Evolutionary conservation across 1,284 basidiomycete genomes (phyloP).

Genomic region (Boletus coffeatus): DNA sequence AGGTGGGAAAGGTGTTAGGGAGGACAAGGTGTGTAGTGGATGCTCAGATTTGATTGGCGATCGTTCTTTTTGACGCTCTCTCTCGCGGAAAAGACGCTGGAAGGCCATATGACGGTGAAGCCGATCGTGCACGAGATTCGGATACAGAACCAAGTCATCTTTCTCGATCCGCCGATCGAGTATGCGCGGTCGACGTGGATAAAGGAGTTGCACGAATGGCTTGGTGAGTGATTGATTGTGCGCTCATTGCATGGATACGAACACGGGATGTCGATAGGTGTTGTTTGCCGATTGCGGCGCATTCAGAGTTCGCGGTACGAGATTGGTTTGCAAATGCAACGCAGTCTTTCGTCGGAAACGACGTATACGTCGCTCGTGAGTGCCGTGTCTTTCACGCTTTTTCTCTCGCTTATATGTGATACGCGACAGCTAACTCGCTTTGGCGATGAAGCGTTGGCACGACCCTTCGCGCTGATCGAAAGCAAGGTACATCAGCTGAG

Average conservation of each 20-base stretch:
- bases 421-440: conserved; percentile 66
- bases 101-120: conserved; percentile 68
- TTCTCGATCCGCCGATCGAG: conserved; percentile 96
- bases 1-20: conserved; percentile 60
- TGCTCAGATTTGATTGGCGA: background rate
- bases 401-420: background rate
- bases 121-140: conserved; percentile 92
- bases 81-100: conserved; percentile 45
- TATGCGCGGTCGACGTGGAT: conserved; percentile 91
- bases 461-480: conserved; percentile 86
- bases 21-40: conserved; percentile 59
- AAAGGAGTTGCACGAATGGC: conserved; percentile 85
- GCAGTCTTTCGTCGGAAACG: conserved; percentile 54
- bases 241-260: background rate
- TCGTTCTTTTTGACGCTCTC: background rate
- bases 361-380: conserved; percentile 81
- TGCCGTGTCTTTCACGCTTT: background rate
- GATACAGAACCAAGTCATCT: conserved; percentile 98
- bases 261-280: conserved; percentile 41
- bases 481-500: conserved; percentile 81
- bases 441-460: conserved; percentile 68
- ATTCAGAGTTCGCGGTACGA: conserved; percentile 96
- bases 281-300: conserved; percentile 84
- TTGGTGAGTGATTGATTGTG: conserved; percentile 52
- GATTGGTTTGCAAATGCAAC: conserved; percentile 87